A percentile compares a stretch with the other conserved stretches of the same genome.
Evolutionary conservation across 441 rosid species (phyloP).

Genomic region (Gossypium gossypioides): DNA sequence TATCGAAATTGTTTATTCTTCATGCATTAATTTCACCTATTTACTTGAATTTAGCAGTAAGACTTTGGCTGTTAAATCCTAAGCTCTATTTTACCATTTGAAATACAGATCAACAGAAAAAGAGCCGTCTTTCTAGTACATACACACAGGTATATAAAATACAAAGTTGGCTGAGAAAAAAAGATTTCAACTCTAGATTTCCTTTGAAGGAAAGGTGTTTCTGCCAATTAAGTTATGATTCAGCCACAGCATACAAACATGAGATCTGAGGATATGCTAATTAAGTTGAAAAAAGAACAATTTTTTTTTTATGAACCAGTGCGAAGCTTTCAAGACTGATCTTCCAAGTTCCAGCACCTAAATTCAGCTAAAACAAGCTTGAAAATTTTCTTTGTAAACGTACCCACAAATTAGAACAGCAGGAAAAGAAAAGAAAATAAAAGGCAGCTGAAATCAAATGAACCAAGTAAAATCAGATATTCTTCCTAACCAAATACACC

Average conservation of each 20-base stretch:
- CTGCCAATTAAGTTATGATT: constrained; percentile 5
- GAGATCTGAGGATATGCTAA: neutral
- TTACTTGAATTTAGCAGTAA: neutral
- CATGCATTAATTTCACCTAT: neutral
- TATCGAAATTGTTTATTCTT: neutral
- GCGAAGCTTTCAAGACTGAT: neutral
- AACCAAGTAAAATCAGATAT: neutral
- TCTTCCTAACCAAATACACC: neutral
- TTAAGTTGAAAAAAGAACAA: neutral
- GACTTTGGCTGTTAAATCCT: neutral
- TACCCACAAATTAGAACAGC: neutral
- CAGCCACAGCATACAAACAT: neutral
- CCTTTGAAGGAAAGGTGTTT: neutral
- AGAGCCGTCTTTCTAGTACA: neutral
- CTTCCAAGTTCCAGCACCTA: neutral
- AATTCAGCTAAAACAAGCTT: neutral
- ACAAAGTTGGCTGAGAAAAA: neutral
- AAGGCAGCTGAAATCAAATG: neutral
- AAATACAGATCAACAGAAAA: neutral
- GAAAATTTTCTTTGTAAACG: neutral
- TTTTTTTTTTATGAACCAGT: neutral
- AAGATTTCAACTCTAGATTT: neutral
- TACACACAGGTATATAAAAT: neutral
- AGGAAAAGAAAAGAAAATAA: neutral
- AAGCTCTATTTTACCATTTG: neutral